Base-by-base conservation (phyloP, 2,329 filamentous ascomycete species). In the Claviceps digitariae region DNA sequence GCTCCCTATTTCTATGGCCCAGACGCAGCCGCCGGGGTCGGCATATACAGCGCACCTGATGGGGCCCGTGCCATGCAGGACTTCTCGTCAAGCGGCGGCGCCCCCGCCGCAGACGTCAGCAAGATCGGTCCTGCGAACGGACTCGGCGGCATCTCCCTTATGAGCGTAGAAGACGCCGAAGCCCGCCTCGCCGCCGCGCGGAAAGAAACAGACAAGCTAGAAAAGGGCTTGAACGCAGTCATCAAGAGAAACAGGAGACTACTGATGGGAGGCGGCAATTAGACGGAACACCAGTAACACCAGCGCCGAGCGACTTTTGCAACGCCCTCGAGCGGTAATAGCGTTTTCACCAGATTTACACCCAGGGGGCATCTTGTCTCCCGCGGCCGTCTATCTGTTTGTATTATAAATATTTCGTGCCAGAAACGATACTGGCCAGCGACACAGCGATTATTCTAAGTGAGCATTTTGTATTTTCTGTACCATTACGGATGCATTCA, bases 91-190 rank as follows among this genome's bases (percentile, higher is more conserved):
- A 61, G 59, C 10, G 61, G 62, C 50, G 31, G 46, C 34, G 53
- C 43, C 3, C 50, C 50, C 21, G 57, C 58, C 25, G 61, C 66
- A n/a, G 64, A 68, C 27, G 60, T 59, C 21, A 62, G 61, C 43
- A 67, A 66, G 57, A 62, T 62, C 23, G 58, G 60, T 52, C 52
- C 53, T n/a, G 60, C 60, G 15, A 62, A 62, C 56, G 63, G 62
- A 4, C 60, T 67, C 4, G 64, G 65, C 38, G 74, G 71, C 54
- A 77, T 79, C 57, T 74, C 76, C 5, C 67, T 81, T 8, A 77
- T 85, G 73, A 79, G 71, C 48, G 72, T 84, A 2, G 76, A 83
- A 57, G 83, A 86, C 55, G 77, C 81, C 2, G 83, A 86, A 67
- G 69, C 68, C 53, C 77, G 77, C 47, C 69, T 79, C 45, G 60